Percentiles rank a stretch among this genome's conserved stretches.
phyloP scores from a whole-genome alignment of 75 land plant genomes.

The Pseudotsuga menziesii region DNA sequence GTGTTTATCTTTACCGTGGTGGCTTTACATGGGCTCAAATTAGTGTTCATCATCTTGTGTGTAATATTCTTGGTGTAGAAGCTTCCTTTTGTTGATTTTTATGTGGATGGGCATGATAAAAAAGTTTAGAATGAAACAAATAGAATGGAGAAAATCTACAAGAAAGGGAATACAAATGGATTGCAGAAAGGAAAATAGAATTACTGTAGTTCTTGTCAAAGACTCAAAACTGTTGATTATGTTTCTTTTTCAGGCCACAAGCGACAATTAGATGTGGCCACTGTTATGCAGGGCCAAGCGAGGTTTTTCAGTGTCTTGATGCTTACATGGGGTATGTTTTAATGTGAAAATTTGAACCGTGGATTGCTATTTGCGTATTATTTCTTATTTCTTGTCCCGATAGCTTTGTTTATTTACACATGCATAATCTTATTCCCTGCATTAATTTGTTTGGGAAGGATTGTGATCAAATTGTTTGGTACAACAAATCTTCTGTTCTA shows the following conservation, averaged over 20 bases:
- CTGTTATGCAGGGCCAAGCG: constrained; percentile 61
- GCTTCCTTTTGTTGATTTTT: not conserved
- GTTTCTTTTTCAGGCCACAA: constrained; percentile 58
- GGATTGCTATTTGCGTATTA: not conserved
- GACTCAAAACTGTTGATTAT: not conserved
- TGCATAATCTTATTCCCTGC: no score
- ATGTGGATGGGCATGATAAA: not conserved
- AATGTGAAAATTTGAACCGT: not conserved
- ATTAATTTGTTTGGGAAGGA: no score
- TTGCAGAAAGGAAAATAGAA: not conserved
- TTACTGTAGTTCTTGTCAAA: not conserved
- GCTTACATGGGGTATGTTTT: constrained; percentile 87
- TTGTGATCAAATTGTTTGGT: no score
- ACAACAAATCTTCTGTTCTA: not conserved
- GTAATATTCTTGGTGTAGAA: not conserved
- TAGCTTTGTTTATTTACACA: no score
- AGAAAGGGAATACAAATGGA: not conserved
- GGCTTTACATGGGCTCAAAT: not conserved
- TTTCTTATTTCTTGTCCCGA: not conserved
- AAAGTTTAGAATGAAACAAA: not conserved
- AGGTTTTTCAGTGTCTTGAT: constrained; percentile 77
- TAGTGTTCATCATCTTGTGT: not conserved
- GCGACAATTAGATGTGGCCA: constrained; percentile 79
- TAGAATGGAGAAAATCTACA: not conserved
- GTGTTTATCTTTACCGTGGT: constrained; percentile 18